Evolutionary conservation across 2,329 filamentous ascomycete genomes (phyloP).

Genomic region (Colletotrichum cereale): DNA sequence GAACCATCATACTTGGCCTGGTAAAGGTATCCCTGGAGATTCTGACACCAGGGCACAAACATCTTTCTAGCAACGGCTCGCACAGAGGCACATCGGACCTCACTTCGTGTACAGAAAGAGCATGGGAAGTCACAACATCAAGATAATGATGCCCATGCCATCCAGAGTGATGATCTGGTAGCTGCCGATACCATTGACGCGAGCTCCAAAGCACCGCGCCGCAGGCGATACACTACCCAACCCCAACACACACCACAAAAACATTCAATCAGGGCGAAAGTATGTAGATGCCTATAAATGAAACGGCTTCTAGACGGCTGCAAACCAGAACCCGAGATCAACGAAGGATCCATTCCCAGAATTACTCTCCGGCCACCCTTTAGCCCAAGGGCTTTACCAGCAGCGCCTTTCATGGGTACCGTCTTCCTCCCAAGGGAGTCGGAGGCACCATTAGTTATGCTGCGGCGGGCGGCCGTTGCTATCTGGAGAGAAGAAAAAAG

Average conservation of each 20-base stretch:
- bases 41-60: neutral
- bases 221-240: too few relatives aligned
- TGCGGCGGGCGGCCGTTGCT: slow-evolving; percentile 40
- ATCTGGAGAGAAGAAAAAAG: slow-evolving; percentile 38
- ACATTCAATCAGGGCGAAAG: slow-evolving; percentile 9
- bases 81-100: neutral
- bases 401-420: slow-evolving; percentile 39
- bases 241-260: neutral
- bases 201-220: neutral
- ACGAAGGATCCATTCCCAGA: slow-evolving; percentile 43
- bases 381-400: slow-evolving; percentile 40
- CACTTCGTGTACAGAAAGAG: too few relatives aligned
- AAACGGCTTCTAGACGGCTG: slow-evolving; percentile 41
- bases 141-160: neutral
- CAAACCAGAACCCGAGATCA: slow-evolving; percentile 42
- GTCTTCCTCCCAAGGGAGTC: neutral
- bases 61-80: neutral
- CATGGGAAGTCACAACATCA: neutral
- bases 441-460: slow-evolving; percentile 39
- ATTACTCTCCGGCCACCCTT: slow-evolving; percentile 41
- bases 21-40: neutral
- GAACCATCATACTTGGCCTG: neutral
- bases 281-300: slow-evolving; percentile 43
- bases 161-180: neutral
- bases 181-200: neutral